Evolutionary conservation across 106 monocot genomes (phyloP), one percentile per base, ranked within the genome.

Genomic region (Allium sativum): DNA sequence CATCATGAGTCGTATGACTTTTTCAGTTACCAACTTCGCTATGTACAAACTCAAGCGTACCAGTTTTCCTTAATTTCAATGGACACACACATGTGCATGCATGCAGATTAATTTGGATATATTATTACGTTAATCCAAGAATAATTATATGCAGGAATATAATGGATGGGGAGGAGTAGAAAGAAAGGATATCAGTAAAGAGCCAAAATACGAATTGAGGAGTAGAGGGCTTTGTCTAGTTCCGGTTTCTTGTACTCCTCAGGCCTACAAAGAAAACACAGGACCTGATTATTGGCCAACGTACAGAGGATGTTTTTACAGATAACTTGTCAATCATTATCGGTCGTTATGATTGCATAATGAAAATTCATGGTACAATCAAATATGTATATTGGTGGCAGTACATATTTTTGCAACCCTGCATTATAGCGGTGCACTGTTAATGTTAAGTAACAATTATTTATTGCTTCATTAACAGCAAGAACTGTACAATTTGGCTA

Each of bases 181-280:
- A 57, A 81, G 72, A 67, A 87, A 75, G 68, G 81, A 84, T 10
- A 50, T 50, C 17, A 86, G 83, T 59, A 45, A 55, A n/a, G 82
- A 82, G 42, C 19, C 67, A 14, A 75, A 76, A 57, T 64, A 66
- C 21, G 90, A 90, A 44, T 56, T 96, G 59, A 87, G 69, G 70
- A 90, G 83, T 42, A 74, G 79, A 69, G 95, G 95, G 10, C 81
- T 96, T 44, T 87, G 95, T 59, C 65, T 96, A 40, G 83, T 96
- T 18, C 95, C 95, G 8, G 57, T 96, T 17, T 84, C 95, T 4
- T 83, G 76, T 66, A 87, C 86, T 3, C 85, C 90, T 40, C 87
- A 78, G 64, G 66, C 71, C 41, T 86, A 79, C 21, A 70, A 81
- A 8, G 86, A 94, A 16, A 86, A 76, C 42, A 79, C 46, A 7